Base-by-base conservation (phyloP, 1,284 basidiomycete species). In the Taiwanofungus camphoratus region DNA sequence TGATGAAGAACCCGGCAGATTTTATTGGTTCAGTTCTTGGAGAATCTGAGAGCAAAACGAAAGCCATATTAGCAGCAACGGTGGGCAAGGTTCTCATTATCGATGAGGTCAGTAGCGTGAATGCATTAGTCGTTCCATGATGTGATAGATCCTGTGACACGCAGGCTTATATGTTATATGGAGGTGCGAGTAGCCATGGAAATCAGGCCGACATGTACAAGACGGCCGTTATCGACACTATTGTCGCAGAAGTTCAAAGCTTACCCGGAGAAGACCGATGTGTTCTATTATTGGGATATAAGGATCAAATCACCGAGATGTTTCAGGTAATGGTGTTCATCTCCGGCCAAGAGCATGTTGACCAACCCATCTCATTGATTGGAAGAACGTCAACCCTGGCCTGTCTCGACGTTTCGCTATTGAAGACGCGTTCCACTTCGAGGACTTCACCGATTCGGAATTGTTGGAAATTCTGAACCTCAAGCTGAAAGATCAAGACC, bases 101-200 rank as follows among this genome's bases (percentile, higher is more conserved):
- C 29, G 80, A 83, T 46, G 80, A 83, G 69, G 81, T 77, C 41
- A 19, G 67, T 55, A 33, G 18, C 7, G 19, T 26, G 15, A 24
- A 29, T n/a, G 9, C 26, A 29, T 29, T 29, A 29, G 26, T 29
- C 1, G 26, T 29, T 20, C 32, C 30, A 13, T 29, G 33, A 35
- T 27, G 15, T 16, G 20, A 22, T 24, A 9, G n/a, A 26, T 16
- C 18, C n/a, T 23, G n/a, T 29, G 12, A 6, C 43, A n/a, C n/a
- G n/a, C n/a, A 82, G 82, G 80, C 82, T 5, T 84, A 84, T 44
- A 79, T 79, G 77, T 57, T 84, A 15, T 77, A 81, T 45, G 66
- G 67, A 29, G 69, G 71, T 38, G 55, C 57, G 3, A 55, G 59
- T 5, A 57, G 53, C 4, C 56, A 58, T 39, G 61, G 53, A 4